phyloP scores from a whole-genome alignment of 306 rosid genomes.

The Cucurbita ficifolia region DNA sequence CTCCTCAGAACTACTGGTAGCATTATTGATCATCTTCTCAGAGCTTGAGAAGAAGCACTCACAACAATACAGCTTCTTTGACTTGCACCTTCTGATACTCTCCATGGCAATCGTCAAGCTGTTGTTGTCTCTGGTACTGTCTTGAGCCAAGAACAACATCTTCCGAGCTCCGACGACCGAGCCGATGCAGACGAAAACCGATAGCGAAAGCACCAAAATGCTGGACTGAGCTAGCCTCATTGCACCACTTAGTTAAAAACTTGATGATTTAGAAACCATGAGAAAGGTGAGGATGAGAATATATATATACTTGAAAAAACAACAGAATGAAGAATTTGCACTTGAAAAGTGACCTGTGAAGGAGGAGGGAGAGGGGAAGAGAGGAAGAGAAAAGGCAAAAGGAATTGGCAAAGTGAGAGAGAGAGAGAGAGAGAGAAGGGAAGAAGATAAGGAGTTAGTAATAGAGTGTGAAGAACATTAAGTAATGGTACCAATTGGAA shows the following conservation, averaged over 20 bases:
- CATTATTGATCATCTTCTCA: conserved; percentile 13
- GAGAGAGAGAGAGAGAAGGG: background rate
- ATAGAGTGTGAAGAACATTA: conserved; percentile 21
- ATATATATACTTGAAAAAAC: background rate
- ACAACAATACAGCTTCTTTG: conserved; percentile 14
- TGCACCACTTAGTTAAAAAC: background rate
- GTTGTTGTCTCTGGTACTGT: conserved; percentile 16
- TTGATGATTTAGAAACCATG: background rate
- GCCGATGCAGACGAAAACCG: background rate
- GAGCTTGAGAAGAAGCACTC: conserved; percentile 8
- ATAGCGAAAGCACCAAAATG: background rate
- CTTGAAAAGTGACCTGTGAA: conserved; percentile 15
- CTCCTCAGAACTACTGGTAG: conserved; percentile 26
- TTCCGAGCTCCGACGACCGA: conserved; percentile 21
- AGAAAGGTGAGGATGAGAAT: background rate
- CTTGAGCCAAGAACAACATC: conserved; percentile 2
- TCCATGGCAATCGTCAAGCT: conserved; percentile 11
- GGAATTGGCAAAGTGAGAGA: conserved; percentile 22
- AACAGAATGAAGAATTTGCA: conserved; percentile 6
- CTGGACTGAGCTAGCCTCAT: conserved; percentile 1
- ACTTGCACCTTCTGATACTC: conserved; percentile 17
- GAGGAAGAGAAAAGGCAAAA: conserved; percentile 23
- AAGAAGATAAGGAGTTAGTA: conserved; percentile 9
- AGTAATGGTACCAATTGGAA: conserved; percentile 39
- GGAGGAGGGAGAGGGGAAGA: background rate